Evolutionary conservation across 495 filamentous ascomycete species (phyloP).

Genomic region (Paragyromitra xinjiangensis): DNA sequence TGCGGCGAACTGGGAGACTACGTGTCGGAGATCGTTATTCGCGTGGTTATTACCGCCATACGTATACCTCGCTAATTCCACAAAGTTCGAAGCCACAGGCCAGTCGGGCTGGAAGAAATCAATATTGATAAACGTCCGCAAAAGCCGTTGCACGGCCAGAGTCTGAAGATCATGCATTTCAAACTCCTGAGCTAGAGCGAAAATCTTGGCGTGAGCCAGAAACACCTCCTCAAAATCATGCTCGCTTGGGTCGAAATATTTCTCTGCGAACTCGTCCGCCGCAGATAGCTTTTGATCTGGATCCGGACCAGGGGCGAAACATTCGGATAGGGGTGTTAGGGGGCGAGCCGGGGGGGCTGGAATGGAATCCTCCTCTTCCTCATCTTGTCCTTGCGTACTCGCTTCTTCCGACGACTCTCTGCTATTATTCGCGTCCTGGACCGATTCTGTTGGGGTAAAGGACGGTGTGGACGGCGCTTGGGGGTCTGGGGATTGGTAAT

Average conservation of each 20-base stretch:
- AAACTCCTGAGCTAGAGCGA: constrained; percentile 24
- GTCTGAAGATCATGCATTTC: constrained; percentile 25
- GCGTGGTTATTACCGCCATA: constrained; percentile 16
- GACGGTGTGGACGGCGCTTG: constrained; percentile 3
- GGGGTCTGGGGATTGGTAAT: constrained; percentile 65
- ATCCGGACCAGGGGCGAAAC: constrained; percentile 25
- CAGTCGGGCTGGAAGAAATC: constrained; percentile 5
- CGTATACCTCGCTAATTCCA: constrained; percentile 35
- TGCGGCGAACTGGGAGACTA: constrained; percentile 40
- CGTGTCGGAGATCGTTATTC: constrained; percentile 23
- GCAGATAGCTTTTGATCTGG: constrained; percentile 16
- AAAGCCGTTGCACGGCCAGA: constrained; percentile 25
- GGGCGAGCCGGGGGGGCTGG: constrained; percentile 6
- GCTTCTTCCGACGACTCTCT: constrained; percentile 7
- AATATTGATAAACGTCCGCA: constrained; percentile 40
- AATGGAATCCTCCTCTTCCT: not conserved
- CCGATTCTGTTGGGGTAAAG: constrained; percentile 10
- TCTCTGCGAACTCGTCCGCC: constrained; percentile 18
- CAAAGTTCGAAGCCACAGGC: constrained; percentile 34
- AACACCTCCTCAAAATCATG: constrained; percentile 44
- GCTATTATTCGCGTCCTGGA: not conserved
- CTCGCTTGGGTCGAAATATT: constrained; percentile 18
- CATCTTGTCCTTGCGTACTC: not conserved
- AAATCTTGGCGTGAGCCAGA: constrained; percentile 36
- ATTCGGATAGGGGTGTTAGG: constrained; percentile 26